A percentile compares a stretch with the other conserved stretches of the same genome.
Conservation (phyloP, 2,329 filamentous ascomycete species). For the Trichocomaceae sp. region DNA sequence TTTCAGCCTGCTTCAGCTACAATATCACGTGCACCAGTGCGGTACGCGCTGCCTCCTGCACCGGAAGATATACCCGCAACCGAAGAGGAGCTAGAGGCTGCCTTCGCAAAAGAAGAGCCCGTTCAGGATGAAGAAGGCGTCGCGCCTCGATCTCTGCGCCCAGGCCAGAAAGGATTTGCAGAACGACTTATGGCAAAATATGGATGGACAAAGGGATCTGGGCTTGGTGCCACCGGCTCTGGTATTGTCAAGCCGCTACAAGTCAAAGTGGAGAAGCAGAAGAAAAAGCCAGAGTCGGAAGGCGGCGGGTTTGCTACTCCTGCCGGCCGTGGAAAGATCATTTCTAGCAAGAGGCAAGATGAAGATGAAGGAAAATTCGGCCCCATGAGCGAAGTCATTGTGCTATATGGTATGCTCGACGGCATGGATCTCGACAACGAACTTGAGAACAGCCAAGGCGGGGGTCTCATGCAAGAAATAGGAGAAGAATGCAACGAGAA, state of each 20-base stretch:
- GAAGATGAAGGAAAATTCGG: slow-evolving; percentile 56
- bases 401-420: slow-evolving; percentile 77
- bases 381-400: slow-evolving; percentile 72
- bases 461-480: slow-evolving; percentile 79
- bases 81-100: slow-evolving; percentile 46
- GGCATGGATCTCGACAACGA: slow-evolving; percentile 76
- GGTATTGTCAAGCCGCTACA: slow-evolving; percentile 81
- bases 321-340: slow-evolving; percentile 66
- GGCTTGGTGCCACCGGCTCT: slow-evolving; percentile 71
- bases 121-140: slow-evolving; percentile 33
- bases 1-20: slow-evolving; percentile 45
- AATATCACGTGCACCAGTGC: slow-evolving; percentile 72
- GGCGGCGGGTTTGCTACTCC: slow-evolving; percentile 70
- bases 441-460: slow-evolving; percentile 55
- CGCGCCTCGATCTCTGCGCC: slow-evolving; percentile 55
- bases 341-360: slow-evolving; percentile 62
- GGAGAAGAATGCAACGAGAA: slow-evolving; percentile 86
- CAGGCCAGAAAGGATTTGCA: slow-evolving; percentile 78
- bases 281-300: slow-evolving; percentile 70
- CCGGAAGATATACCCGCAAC: slow-evolving; percentile 48
- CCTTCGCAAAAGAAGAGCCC: slow-evolving; percentile 35
- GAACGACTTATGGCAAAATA: slow-evolving; percentile 87
- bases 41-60: slow-evolving; percentile 55
- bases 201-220: slow-evolving; percentile 83
- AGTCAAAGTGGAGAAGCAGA: slow-evolving; percentile 78